Evolutionary conservation across 139 green algal species (phyloP), one percentile per base, ranked within the genome.

Genomic region (Pseudopediastrum boryanum): DNA sequence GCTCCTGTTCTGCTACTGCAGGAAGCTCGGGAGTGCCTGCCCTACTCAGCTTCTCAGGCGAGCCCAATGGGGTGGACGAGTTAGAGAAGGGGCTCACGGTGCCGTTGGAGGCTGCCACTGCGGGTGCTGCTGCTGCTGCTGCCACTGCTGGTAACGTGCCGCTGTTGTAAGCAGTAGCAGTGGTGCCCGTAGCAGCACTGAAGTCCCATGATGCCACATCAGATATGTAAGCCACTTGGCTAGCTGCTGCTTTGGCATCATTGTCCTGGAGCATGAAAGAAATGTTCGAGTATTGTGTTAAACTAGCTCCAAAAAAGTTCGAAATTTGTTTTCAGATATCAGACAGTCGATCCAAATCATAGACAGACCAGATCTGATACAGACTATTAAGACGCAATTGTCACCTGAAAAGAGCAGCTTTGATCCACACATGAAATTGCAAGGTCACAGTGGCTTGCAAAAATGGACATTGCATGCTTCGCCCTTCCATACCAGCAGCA

Each of bases 151-250:
- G 29, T 48, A 33, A 23, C 6, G 48, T 16, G 31, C 0, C 41
- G 70, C 39, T 36, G 23, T 54, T 19, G 13, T 31, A 50, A 29
- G 36, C 33, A 36, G 56, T 31, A 66, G 56, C 56, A 31, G 31
- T 66, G 56, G 21, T 36, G 31, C 27, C 33, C 29, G 27, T 38
- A 69, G 27, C 61, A 1, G 36, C 33, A 21, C 21, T 54, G 39
- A 72, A 72, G 64, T 72, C 64, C 64, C 64, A 80, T 44, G 61
- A 44, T 12, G 73, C 73, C 8, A 80, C 59, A 25, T 80, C 73
- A 29, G 41, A 72, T 23, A 80, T 59, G 27, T 80, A 80, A 29
- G 39, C 44, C 13, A 78, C 69, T 27, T 70, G 54, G 52, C 71
- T 78, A 2, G 71, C 71, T 27, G 58, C 21, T 36, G 73, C 59